Evolutionary conservation across 768 basidiomycete species (phyloP).

Genomic region (Collybia nuda): DNA sequence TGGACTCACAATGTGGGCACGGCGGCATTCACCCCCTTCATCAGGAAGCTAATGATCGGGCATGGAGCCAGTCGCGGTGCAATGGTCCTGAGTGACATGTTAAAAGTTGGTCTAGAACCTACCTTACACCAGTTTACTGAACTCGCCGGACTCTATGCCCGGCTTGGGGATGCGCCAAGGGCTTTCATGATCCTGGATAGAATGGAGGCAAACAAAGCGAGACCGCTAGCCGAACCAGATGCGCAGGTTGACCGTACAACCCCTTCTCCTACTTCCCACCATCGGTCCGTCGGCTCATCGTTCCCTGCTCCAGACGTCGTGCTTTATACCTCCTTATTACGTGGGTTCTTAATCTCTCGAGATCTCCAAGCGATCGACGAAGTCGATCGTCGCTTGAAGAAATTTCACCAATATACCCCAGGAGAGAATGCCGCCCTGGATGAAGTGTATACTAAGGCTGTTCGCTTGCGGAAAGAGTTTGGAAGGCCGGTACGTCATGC

Average conservation of each 20-base stretch:
- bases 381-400: conserved; percentile 23
- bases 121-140: conserved; percentile 48
- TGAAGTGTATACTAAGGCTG: background rate
- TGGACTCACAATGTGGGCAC: conserved; percentile 27
- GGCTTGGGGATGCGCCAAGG: conserved; percentile 27
- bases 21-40: conserved; percentile 53
- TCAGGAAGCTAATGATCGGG: conserved; percentile 35
- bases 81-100: conserved; percentile 53
- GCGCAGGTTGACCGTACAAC: background rate
- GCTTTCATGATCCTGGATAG: conserved; percentile 41
- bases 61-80: conserved; percentile 31
- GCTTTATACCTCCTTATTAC: conserved; percentile 35
- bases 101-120: conserved; percentile 42
- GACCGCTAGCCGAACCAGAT: background rate
- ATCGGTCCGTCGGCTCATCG: conserved; percentile 1
- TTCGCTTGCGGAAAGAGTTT: background rate
- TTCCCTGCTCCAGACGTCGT: conserved; percentile 27
- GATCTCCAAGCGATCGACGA: conserved; percentile 26
- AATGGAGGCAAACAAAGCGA: conserved; percentile 28
- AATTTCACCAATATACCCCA: conserved; percentile 17
- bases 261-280: background rate
- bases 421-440: conserved; percentile 18
- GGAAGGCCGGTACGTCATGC: background rate
- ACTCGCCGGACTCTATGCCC: conserved; percentile 45
- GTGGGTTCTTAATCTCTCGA: conserved; percentile 31